Base-by-base conservation (phyloP, 768 basidiomycete genomes). In the Ephemerocybe angulata region DNA sequence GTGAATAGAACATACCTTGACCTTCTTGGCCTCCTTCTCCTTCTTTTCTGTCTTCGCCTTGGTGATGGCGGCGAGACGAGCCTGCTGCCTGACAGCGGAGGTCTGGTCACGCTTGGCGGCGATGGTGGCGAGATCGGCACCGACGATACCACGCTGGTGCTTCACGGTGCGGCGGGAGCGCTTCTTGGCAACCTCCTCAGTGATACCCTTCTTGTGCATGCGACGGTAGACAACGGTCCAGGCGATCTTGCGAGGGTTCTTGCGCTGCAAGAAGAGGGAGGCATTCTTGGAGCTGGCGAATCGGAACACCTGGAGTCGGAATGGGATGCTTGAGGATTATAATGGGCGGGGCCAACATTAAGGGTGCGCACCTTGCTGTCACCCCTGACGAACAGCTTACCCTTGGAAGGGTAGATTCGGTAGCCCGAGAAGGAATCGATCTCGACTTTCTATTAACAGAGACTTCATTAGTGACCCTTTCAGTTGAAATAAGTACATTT, bases 201-300 rank as follows among this genome's bases (percentile, higher is more conserved):
- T 94, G 73, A 98, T 85, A 72, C 97, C 97, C 87, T 99, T 99
- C 86, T 96, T 97, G 86, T 98, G 97, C 88, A 97, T 92, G 65
- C 94, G 89, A 62, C 92, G 89, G 83, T 90, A 96, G 58, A 89
- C 84, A 65, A 79, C 76, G 35, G 96, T 98, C 96, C 96, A 98
- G 60, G 96, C 88, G 77, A 98, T 94, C 85, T 98, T 98, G 71
- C 97, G 92, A 50, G 97, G 97, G 82, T 99, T 98, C 82, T 99
- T 99, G 79, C 96, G 91, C 75, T 99, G 97, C 56, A 90, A 79
- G 87, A 98, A 98, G 62, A 99, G 88, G 58, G 96, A 98, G 58
- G 94, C 83, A 68, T 86, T 90, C 85, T 98, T 98, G 60, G 91
- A 90, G 70, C 74, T 79, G 63, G 87, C 81, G 77, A 98, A 98